Evolutionary conservation across 768 basidiomycete genomes (phyloP).

Genomic region (Kwoniella sp.): DNA sequence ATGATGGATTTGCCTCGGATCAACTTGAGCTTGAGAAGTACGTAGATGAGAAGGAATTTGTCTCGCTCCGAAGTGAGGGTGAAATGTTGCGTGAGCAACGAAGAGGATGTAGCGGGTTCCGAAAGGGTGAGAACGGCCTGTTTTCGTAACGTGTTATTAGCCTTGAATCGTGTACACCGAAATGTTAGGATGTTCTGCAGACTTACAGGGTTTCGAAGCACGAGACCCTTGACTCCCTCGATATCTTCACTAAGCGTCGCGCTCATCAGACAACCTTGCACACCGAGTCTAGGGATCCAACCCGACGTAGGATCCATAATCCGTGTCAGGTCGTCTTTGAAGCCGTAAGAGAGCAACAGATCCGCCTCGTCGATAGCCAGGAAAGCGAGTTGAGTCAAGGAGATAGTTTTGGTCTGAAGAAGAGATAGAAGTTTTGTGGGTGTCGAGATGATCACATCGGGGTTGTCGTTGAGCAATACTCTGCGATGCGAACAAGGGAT

Average conservation of each 20-base stretch:
- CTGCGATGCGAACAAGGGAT: constrained; percentile 51
- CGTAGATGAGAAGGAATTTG: constrained; percentile 94
- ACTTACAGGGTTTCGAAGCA: constrained; percentile 82
- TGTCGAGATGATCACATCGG: constrained; percentile 78
- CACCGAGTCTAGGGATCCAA: constrained; percentile 58
- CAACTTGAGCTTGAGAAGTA: constrained; percentile 92
- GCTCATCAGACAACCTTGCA: constrained; percentile 93
- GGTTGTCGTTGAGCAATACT: constrained; percentile 66
- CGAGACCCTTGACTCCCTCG: constrained; percentile 82
- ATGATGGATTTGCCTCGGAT: constrained; percentile 94
- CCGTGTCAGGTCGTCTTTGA: constrained; percentile 71
- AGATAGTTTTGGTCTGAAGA: constrained; percentile 72
- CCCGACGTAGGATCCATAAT: constrained; percentile 68
- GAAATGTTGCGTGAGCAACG: constrained; percentile 80
- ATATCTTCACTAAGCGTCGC: constrained; percentile 98
- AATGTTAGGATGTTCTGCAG: neutral
- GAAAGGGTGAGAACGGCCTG: constrained; percentile 85
- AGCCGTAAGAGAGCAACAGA: constrained; percentile 92
- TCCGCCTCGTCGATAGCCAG: constrained; percentile 98
- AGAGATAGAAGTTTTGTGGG: constrained; percentile 71
- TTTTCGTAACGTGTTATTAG: neutral
- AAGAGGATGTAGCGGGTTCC: constrained; percentile 79
- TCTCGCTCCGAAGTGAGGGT: constrained; percentile 85
- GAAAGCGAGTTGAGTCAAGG: constrained; percentile 70
- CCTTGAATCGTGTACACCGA: neutral